Evolutionary conservation across 305 asterid species (phyloP), one percentile per base, ranked within the genome.

Genomic region (Solanum chacoense): DNA sequence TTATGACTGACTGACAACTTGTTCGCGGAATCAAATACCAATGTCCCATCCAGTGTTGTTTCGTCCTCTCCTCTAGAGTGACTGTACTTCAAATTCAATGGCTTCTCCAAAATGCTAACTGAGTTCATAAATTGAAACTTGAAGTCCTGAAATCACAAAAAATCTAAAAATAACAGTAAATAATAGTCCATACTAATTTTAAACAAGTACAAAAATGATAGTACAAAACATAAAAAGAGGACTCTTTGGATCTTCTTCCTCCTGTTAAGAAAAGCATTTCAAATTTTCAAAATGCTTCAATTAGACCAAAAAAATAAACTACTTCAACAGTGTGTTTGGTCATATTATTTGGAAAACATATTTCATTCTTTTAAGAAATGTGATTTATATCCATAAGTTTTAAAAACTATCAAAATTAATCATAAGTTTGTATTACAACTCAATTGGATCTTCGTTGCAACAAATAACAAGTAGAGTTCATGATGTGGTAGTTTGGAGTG

Each of bases 51-150:
- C 90, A 97, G 38, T 77, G 89, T 91, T 16, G 98, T 95, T 89
- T 94, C 87, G 10, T 87, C 91, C 24, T 94, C 95, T 3, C 95
- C 94, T 83, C 91, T 92, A 84, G 89, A 90, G 90, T 96, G 99
- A 87, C 79, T 93, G 92, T 94, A 97, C 37, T 93, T 96, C 93
- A 97, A 93, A 63, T 94, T 96, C 98, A 96, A 92, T n/a, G 94
- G 98, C 88, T 94, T 97, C 91, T 93, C 94, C 28, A 94, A 91
- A 67, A 96, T 89, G 91, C 88, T 93, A 75, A 96, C 40, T 7
- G 96, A 91, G 88, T 94, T 95, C 99, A 94, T 96, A 87, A 95
- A 97, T 81, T 92, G 98, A 93, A 96, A 96, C 93, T 94, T 95
- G 74, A 97, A 67, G 92, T 97, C 99, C 99, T 97, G 92, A 84